phyloP scores from a whole-genome alignment of 441 rosid genomes.

The Daphne laureola region DNA sequence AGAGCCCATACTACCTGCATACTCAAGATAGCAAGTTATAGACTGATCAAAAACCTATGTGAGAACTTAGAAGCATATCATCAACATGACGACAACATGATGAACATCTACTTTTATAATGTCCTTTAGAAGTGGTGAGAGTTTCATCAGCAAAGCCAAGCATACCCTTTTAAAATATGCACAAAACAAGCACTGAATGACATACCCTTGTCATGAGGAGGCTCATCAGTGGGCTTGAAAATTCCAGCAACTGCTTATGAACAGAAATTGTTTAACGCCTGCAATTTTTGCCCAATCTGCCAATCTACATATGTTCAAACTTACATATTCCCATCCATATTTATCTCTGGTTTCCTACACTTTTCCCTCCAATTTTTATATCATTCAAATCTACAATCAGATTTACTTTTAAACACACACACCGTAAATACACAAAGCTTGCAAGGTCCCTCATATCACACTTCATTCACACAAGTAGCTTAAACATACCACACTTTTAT shows the following conservation, averaged over 20 bases:
- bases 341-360: too few species aligned
- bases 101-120: slow-evolving; percentile 70
- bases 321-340: too few species aligned
- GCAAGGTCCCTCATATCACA: too few species aligned
- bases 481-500: too few species aligned
- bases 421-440: too few species aligned
- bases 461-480: too few species aligned
- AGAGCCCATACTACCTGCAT: slow-evolving; percentile 92
- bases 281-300: slow-evolving; percentile 81
- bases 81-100: too few species aligned
- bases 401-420: too few species aligned
- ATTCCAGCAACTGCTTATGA: slow-evolving; percentile 94
- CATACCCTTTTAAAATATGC: background rate
- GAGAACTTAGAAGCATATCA: too few species aligned
- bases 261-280: slow-evolving; percentile 76
- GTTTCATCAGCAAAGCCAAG: background rate
- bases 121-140: slow-evolving; percentile 38
- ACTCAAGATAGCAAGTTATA: background rate
- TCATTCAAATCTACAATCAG: too few species aligned
- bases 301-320: slow-evolving; percentile 6
- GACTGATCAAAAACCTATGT: too few species aligned
- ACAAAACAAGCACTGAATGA: background rate
- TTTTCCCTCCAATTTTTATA: too few species aligned
- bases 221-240: slow-evolving; percentile 77
- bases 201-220: slow-evolving; percentile 91